phyloP scores from a whole-genome alignment of 2,329 filamentous ascomycete genomes.

The Emmonsiellopsis sp. region DNA sequence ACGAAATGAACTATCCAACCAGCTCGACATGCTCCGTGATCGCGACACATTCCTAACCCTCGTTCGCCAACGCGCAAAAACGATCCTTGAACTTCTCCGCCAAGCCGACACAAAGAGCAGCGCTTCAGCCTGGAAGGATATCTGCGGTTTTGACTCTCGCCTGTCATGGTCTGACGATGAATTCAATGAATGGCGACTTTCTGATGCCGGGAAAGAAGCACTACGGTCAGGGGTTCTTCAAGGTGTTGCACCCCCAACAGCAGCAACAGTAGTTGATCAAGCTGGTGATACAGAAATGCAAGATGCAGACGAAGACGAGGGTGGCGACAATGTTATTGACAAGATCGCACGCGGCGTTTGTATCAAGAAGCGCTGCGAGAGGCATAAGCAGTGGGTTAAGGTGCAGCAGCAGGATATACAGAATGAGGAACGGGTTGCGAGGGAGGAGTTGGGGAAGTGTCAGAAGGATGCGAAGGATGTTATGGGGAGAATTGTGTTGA shows the following conservation, averaged over 20 bases:
- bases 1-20: conserved; percentile 13
- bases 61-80: conserved; percentile 32
- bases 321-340: conserved; percentile 18
- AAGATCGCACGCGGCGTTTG: conserved; percentile 34
- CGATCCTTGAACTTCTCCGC: conserved; percentile 34
- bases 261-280: conserved; percentile 13
- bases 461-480: conserved; percentile 33
- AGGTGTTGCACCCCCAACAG: conserved; percentile 9
- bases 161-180: conserved; percentile 40
- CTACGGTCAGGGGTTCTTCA: conserved; percentile 30
- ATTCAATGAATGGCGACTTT: conserved; percentile 37
- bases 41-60: conserved; percentile 34
- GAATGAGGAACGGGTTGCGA: conserved; percentile 33
- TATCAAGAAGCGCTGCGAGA: conserved; percentile 38
- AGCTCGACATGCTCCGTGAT: conserved; percentile 31
- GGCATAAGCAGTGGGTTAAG: conserved; percentile 40
- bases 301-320: conserved; percentile 20
- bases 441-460: conserved; percentile 28
- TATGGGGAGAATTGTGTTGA: conserved; percentile 35
- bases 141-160: conserved; percentile 39
- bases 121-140: conserved; percentile 30
- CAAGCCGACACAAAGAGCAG: conserved; percentile 35
- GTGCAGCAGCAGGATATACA: conserved; percentile 36
- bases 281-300: conserved; percentile 28
- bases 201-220: conserved; percentile 27